Conservation (phyloP, 306 rosid genomes). For the Fragaria vesca region DNA sequence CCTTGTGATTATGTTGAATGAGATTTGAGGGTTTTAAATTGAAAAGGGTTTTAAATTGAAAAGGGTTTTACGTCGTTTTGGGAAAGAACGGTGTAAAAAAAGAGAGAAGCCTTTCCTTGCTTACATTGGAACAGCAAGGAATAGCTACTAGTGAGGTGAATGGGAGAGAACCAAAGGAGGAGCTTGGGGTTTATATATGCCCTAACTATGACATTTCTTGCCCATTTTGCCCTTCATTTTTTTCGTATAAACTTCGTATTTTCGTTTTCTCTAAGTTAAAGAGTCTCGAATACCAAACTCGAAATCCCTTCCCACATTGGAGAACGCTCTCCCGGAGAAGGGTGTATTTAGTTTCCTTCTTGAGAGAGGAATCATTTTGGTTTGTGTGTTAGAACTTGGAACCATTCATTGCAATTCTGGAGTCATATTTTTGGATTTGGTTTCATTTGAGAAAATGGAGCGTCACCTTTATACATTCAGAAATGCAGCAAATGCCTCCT, state of each 20-base stretch:
- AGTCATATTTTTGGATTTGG: background rate
- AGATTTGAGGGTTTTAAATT: conserved; percentile 9
- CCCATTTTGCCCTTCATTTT: background rate
- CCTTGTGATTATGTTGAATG: conserved; percentile 1
- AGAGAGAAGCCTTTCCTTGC: conserved; percentile 9
- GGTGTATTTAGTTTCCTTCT: background rate
- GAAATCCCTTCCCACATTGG: background rate
- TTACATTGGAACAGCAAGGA: conserved; percentile 14
- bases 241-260: background rate
- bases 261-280: no score
- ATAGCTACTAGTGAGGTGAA: background rate
- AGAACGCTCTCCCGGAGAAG: background rate
- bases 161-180: background rate
- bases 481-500: background rate
- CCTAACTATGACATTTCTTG: background rate
- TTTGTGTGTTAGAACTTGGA: background rate
- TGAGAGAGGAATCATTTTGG: background rate
- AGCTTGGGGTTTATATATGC: background rate
- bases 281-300: no score
- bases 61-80: background rate
- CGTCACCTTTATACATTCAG: background rate
- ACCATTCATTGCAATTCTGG: background rate
- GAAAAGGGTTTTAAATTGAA: background rate
- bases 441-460: background rate
- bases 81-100: background rate